Conservation (phyloP, 2,329 filamentous ascomycete genomes). For the Malbranchea zuffiana region DNA sequence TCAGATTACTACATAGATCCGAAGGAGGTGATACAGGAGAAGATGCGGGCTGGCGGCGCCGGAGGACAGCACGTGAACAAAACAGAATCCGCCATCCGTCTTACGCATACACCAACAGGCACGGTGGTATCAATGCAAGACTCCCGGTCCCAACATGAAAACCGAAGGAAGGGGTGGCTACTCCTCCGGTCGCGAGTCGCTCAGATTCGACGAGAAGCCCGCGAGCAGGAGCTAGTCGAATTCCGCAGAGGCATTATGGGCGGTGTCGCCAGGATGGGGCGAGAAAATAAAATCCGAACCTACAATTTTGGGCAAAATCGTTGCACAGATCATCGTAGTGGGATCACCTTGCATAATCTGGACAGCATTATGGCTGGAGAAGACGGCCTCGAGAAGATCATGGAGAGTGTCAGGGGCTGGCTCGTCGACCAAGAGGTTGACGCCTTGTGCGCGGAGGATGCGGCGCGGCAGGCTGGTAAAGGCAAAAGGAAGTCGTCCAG, state of each 20-base stretch:
- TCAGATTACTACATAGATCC: conserved; percentile 87
- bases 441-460: conserved; percentile 50
- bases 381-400: conserved; percentile 59
- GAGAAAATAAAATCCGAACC: conserved; percentile 87
- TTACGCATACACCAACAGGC: conserved; percentile 82
- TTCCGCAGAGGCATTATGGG: conserved; percentile 70
- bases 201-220: conserved; percentile 64
- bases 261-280: conserved; percentile 65
- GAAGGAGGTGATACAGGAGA: conserved; percentile 70
- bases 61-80: conserved; percentile 98
- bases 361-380: conserved; percentile 69
- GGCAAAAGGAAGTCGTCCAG: too few relatives aligned
- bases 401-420: conserved; percentile 69
- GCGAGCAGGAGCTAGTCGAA: conserved; percentile 66
- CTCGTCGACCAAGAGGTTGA: conserved; percentile 64
- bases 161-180: conserved; percentile 78
- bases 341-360: conserved; percentile 66
- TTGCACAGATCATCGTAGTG: conserved; percentile 80
- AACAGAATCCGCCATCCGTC: conserved; percentile 85
- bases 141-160: conserved; percentile 76
- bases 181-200: conserved; percentile 73
- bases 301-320: conserved; percentile 74
- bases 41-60: conserved; percentile 83
- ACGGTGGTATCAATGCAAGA: conserved; percentile 89
- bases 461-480: too few relatives aligned